phyloP scores from a whole-genome alignment of 768 basidiomycete species.

The Pholiota molesta region DNA sequence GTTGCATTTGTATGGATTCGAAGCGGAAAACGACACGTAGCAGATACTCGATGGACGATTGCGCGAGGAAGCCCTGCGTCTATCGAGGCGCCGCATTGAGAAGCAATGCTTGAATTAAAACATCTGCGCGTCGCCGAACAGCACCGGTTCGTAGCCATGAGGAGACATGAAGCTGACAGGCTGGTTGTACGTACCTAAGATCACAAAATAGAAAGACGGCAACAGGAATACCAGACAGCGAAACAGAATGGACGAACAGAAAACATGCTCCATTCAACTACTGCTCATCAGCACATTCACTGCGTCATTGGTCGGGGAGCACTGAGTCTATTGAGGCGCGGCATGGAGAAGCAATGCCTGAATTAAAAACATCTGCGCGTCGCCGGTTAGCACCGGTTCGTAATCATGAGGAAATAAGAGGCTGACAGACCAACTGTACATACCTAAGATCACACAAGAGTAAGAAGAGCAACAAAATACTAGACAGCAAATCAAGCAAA shows the following conservation, averaged over 20 bases:
- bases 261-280: background rate
- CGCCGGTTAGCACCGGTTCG: conserved; percentile 11
- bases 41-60: conserved; percentile 18
- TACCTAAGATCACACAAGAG: conserved; percentile 8
- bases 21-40: conserved; percentile 18
- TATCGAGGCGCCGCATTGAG: conserved; percentile 7
- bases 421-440: conserved; percentile 4
- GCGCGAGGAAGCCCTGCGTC: conserved; percentile 9
- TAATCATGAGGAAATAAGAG: background rate
- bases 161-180: conserved; percentile 3
- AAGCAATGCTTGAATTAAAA: conserved; percentile 14
- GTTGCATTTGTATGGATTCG: conserved; percentile 13
- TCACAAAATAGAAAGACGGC: conserved; percentile 3
- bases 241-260: no score
- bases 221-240: background rate
- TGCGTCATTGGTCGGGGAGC: no score
- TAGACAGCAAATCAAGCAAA: no score
- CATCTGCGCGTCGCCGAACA: conserved; percentile 13
- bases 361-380: conserved; percentile 15
- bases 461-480: background rate
- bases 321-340: no score
- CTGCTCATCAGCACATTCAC: conserved; percentile 36
- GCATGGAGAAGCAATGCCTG: background rate
- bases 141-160: conserved; percentile 7
- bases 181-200: conserved; percentile 2